These are phyloP conservation scores for Kazachstania bromeliacearum DNA, from an alignment of 805 yeast species.

Conservation along the genomic window DNA sequence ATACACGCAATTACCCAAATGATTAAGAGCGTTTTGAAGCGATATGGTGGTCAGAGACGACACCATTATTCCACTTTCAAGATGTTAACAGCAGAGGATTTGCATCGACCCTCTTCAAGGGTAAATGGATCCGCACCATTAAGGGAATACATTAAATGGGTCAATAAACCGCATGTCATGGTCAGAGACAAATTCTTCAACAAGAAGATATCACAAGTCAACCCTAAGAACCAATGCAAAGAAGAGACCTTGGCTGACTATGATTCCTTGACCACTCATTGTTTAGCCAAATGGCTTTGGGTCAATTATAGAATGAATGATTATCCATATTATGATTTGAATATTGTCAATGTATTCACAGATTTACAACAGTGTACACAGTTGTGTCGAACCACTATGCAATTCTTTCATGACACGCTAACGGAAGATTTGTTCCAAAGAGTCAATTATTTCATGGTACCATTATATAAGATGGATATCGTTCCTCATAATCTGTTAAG, in stretches of 20 bases:
- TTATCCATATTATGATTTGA: slow-evolving; percentile 61
- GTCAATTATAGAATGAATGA: slow-evolving; percentile 59
- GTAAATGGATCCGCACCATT: too few species aligned
- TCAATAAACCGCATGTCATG: slow-evolving; percentile 4
- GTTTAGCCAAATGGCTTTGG: slow-evolving; percentile 64
- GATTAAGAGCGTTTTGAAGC: too few species aligned
- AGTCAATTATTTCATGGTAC: slow-evolving; percentile 21
- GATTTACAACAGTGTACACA: slow-evolving; percentile 19
- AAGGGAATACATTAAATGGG: slow-evolving; percentile 3
- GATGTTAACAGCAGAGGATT: too few species aligned
- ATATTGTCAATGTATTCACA: slow-evolving; percentile 22
- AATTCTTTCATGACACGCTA: slow-evolving; percentile 12
- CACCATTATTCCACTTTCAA: too few species aligned
- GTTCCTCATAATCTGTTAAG: slow-evolving; percentile 3
- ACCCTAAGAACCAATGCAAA: background rate
- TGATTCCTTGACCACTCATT: slow-evolving; percentile 6
- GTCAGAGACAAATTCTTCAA: slow-evolving; percentile 1
- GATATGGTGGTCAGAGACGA: too few species aligned
- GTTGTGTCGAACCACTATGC: slow-evolving; percentile 14
- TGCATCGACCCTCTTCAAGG: too few species aligned
- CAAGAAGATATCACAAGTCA: background rate
- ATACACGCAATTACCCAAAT: too few species aligned
- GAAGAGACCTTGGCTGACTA: slow-evolving; percentile 3
- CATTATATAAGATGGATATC: slow-evolving; percentile 17
- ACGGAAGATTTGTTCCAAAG: slow-evolving; percentile 17